Evolutionary conservation across 176 grass and related monocot species (phyloP), one percentile per base, ranked within the genome.

Genomic region (Carex cristatella): DNA sequence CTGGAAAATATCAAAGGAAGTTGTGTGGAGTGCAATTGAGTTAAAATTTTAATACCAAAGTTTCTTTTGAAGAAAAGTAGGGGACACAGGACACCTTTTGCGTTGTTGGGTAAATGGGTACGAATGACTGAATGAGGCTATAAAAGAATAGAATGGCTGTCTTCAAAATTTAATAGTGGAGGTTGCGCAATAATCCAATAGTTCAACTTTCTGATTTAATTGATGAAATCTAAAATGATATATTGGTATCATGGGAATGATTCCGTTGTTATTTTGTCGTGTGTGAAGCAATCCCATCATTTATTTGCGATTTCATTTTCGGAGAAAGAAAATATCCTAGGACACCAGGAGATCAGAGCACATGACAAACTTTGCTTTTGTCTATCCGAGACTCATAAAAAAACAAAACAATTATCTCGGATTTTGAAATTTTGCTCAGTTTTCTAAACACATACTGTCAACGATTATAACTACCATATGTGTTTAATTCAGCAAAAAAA

Each of bases 161-260:
- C 13, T 2, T 79, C 13, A 18, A 35, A 58, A 35, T 58, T 79
- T 56, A 37, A 78, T 79, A 58, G 53, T 37, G 28, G 30, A 55
- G 30, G 74, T 58, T 58, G 74, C 53, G 74, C 74, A 54, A 58
- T 79, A 53, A 23, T 54, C 53, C 74, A 79, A 79, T 79, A 58
- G 30, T 57, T 58, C 30, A 16, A 16, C 28, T 79, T 31, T 3
- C 74, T 56, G 57, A 79, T 35, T 33, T 58, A 57, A 79, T 23
- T 10, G 19, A 79, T 33, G 53, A 18, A 57, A 63, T 8, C 61
- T 63, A 23, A 63, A 28, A 28, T 35, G 74, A 14, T 8, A 79
- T 57, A 28, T 10, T 35, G 74, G 30, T 8, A 79, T 57, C 27
- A 35, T 3, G 51, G 48, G 27, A n/a, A 2, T 23, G 46, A 83